Evolutionary conservation across 805 yeast genomes (phyloP), one percentile per base, ranked within the genome.

Genomic region (Limtongia smithiae): DNA sequence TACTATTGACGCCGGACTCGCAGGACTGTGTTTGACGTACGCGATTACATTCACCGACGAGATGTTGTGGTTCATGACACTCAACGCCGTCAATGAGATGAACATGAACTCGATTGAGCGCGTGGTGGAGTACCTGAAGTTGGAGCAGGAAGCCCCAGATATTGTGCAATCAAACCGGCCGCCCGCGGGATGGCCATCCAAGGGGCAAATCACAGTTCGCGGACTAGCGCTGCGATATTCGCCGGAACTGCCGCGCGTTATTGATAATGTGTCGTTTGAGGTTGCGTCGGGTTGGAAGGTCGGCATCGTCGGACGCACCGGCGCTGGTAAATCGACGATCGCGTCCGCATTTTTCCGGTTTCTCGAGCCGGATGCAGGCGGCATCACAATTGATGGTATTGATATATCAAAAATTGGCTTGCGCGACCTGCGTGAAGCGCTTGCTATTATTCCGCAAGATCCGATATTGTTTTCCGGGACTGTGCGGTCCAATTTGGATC

Each of bases 291-390:
- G 78, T 55, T 76, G 80, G 60, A 93, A 93, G 65, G 80, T 91
- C 56, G 98, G 97, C 64, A 84, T 91, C 63, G 97, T 91, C 52
- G 98, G 98, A 27, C 81, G 97, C 68, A 91, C 98, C 0, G 98
- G 98, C 67, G 97, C 97, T 20, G 98, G 98, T 60, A 91, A 91
- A 67, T 89, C 97, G 0, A 91, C 98, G 0, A 90, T 91, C 55
- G 89, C 91, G 56, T 86, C 96, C 6, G 96, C 97, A 1, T 77
- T 91, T 59, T 91, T 91, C 73, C 66, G 82, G 42, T 60, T 71
- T 51, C 54, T 74, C 41, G 91, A 84, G 61, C 67, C 83, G 7
- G 75, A 73, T 6, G 47, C 66, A 7, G 94, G 94, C 8, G 57
- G 64, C 1, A 77, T 85, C 34, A 45, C 62, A 8, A 81, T 85